These are phyloP conservation scores for Salix caprea DNA, from an alignment of 345 rosid species.

Conservation along the genomic window DNA sequence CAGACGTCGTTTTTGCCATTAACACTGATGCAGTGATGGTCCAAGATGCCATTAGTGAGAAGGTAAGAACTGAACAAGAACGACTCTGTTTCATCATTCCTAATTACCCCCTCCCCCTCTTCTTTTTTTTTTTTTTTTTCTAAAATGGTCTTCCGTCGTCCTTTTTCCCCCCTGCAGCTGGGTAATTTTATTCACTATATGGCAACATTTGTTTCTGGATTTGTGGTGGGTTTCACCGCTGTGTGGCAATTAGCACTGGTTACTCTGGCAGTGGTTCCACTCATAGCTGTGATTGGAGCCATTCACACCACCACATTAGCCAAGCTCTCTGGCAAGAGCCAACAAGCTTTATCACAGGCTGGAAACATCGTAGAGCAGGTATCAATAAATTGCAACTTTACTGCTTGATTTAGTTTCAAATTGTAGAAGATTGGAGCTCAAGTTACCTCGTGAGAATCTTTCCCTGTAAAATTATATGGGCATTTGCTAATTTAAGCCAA, in stretches of 20 bases:
- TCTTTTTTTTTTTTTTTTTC: neutral
- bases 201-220: slow-evolving; percentile 93
- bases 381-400: neutral
- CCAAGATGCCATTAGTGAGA: slow-evolving; percentile 98
- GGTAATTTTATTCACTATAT: slow-evolving; percentile 95
- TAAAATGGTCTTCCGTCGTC: neutral
- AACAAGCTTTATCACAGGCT: slow-evolving; percentile 83
- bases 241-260: slow-evolving; percentile 96
- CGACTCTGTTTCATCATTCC: slow-evolving; percentile 1
- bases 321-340: slow-evolving; percentile 74
- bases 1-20: slow-evolving; percentile 83
- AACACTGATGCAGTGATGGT: slow-evolving; percentile 94
- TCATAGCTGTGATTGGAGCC: slow-evolving; percentile 90
- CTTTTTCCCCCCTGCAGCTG: slow-evolving; percentile 45
- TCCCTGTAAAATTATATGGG: slow-evolving; percentile 27
- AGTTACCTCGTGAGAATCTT: neutral
- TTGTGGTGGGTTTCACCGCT: slow-evolving; percentile 94
- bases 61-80: slow-evolving; percentile 43
- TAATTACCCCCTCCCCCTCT: neutral
- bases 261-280: slow-evolving; percentile 93
- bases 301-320: slow-evolving; percentile 72
- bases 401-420: neutral
- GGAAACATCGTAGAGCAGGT: slow-evolving; percentile 96
- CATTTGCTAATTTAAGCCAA: slow-evolving; percentile 21
- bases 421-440: neutral